phyloP scores from a whole-genome alignment of 2,329 filamentous ascomycete genomes.

The Exophiala sp. region DNA sequence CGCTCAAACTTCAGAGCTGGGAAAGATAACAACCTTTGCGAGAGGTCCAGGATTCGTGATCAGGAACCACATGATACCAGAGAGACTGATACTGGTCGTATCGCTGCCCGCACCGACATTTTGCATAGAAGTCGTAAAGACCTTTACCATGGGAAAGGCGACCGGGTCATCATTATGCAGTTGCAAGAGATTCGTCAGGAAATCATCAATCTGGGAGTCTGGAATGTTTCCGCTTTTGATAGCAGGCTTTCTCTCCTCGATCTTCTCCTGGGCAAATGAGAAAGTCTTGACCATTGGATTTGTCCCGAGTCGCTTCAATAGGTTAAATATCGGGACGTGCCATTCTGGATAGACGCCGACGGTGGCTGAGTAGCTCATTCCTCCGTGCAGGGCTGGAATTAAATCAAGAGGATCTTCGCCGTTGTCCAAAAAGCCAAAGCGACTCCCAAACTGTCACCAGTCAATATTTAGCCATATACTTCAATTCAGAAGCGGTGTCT shows the following conservation, averaged over 20 bases:
- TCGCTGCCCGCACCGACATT: constrained; percentile 64
- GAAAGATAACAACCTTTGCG: constrained; percentile 2
- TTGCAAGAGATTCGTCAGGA: constrained; percentile 41
- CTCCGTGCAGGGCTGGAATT: constrained; percentile 35
- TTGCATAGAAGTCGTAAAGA: not conserved
- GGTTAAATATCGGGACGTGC: constrained; percentile 34
- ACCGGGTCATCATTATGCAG: constrained; percentile 19
- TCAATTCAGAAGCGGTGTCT: constrained; percentile 12
- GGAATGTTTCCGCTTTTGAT: not conserved
- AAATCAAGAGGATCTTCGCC: constrained; percentile 32
- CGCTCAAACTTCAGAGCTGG: not conserved
- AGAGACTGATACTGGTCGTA: constrained; percentile 71
- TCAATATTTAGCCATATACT: not conserved
- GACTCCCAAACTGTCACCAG: constrained; percentile 30
- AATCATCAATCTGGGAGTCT: constrained; percentile 28
- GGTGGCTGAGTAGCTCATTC: constrained; percentile 36
- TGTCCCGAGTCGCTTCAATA: constrained; percentile 31
- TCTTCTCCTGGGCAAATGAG: constrained; percentile 31
- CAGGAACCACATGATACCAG: constrained; percentile 69
- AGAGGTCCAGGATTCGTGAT: constrained; percentile 55
- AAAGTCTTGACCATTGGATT: constrained; percentile 29
- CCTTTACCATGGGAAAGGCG: constrained; percentile 33
- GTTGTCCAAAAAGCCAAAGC: constrained; percentile 33
- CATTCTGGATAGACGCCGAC: constrained; percentile 37
- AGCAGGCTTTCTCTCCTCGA: constrained; percentile 12